phyloP scores from a whole-genome alignment of 1,284 basidiomycete species.

The Pyrrhoderma lamaoense region DNA sequence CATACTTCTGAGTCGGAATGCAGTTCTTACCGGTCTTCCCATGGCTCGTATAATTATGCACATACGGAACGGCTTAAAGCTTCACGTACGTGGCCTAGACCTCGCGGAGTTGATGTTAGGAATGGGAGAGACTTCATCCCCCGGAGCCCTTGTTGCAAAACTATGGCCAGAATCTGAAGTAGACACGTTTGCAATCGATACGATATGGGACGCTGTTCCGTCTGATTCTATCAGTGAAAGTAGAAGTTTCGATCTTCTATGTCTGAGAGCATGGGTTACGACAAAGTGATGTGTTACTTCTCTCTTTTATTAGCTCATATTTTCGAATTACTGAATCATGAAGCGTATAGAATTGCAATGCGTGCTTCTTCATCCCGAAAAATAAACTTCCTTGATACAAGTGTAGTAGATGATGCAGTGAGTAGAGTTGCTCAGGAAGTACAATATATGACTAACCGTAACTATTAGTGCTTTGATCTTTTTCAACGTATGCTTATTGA shows the following conservation, averaged over 20 bases:
- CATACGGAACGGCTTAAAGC: constrained; percentile 22
- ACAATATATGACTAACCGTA: no score
- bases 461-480: constrained; percentile 17
- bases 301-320: not conserved
- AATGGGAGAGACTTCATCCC: constrained; percentile 23
- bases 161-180: constrained; percentile 18
- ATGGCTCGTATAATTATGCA: constrained; percentile 28
- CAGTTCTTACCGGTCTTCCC: constrained; percentile 28
- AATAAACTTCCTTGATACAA: not conserved
- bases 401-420: not conserved
- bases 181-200: constrained; percentile 23
- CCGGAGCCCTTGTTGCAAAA: constrained; percentile 22
- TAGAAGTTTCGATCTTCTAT: constrained; percentile 21
- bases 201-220: constrained; percentile 25
- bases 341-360: not conserved
- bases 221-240: constrained; percentile 16
- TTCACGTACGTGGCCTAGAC: constrained; percentile 28
- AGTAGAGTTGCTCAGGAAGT: not conserved
- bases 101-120: constrained; percentile 22
- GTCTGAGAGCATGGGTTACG: constrained; percentile 33
- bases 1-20: constrained; percentile 4
- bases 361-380: not conserved
- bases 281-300: constrained; percentile 25
- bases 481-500: constrained; percentile 24
- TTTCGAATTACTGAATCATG: not conserved